A percentile compares a stretch with the other conserved stretches of the same genome.
phyloP scores from a whole-genome alignment of 129 eudicot species.

The Saposhnikovia divaricata region DNA sequence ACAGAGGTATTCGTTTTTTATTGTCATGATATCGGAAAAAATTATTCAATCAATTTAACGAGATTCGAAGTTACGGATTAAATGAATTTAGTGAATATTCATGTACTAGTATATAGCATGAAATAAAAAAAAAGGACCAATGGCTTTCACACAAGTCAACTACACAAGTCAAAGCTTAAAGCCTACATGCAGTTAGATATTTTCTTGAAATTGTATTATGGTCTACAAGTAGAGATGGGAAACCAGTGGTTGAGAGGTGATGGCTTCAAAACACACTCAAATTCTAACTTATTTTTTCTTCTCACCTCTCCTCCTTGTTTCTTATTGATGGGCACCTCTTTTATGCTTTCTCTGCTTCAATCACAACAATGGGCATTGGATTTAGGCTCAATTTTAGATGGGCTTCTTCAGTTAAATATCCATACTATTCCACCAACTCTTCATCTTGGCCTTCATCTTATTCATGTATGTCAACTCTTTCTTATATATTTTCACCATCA shows the following conservation, averaged over 20 bases:
- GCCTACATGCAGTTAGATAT: background rate
- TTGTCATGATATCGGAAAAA: no score
- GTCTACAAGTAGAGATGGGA: constrained; percentile 26
- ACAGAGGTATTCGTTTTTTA: no score
- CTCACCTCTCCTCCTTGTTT: constrained; percentile 11
- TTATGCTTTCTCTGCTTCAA: background rate
- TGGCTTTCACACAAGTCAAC: background rate
- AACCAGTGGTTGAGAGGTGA: constrained; percentile 57
- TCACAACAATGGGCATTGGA: constrained; percentile 29
- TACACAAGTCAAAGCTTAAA: background rate
- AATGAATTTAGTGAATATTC: no score
- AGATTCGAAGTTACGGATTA: no score
- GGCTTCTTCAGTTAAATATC: constrained; percentile 43
- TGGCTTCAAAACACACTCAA: constrained; percentile 11
- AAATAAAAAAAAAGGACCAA: background rate
- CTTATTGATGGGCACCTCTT: constrained; percentile 24
- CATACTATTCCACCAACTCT: constrained; percentile 43
- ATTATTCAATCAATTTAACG: no score
- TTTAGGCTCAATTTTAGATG: constrained; percentile 63
- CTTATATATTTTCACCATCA: background rate
- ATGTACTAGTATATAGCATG: no score
- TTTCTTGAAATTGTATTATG: background rate
- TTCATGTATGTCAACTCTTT: constrained; percentile 47
- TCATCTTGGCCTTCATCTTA: constrained; percentile 41
- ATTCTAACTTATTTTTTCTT: constrained; percentile 13